These are phyloP conservation scores for Gonapodya prolifera DNA, from an alignment of 192 early-diverging fungal genomes.

Conservation along the genomic window DNA sequence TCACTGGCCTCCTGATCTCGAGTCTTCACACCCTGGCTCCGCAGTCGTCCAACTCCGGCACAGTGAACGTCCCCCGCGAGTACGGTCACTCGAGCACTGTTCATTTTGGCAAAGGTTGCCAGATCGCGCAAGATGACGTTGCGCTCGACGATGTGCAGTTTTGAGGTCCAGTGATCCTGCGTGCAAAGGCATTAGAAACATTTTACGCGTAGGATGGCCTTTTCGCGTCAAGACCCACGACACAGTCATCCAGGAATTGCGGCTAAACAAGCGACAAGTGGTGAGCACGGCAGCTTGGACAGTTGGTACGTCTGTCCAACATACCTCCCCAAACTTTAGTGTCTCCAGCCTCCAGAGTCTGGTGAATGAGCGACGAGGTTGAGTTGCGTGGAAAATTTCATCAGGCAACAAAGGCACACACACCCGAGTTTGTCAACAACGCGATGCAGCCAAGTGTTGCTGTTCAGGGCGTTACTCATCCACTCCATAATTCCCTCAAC, in stretches of 20 bases:
- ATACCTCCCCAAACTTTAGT: conserved; percentile 52
- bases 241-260: conserved; percentile 50
- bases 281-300: too few relatives aligned
- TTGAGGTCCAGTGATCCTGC: conserved; percentile 39
- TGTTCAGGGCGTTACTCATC: background rate
- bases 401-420: background rate
- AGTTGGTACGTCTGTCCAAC: too few relatives aligned
- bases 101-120: conserved; percentile 46
- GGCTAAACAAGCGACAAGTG: conserved; percentile 16
- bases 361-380: background rate
- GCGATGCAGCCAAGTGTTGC: conserved; percentile 27
- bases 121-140: conserved; percentile 45
- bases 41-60: conserved; percentile 10
- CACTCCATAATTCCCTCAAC: background rate
- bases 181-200: conserved; percentile 2
- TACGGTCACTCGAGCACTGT: conserved; percentile 59
- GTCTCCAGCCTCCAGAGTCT: conserved; percentile 21
- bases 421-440: conserved; percentile 29
- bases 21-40: background rate
- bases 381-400: background rate
- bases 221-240: background rate
- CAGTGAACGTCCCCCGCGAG: conserved; percentile 67
- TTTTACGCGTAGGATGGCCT: background rate
- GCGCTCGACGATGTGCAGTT: conserved; percentile 57
- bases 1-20: background rate